These are phyloP conservation scores for Talaromyces trachyspermus DNA, from an alignment of 495 filamentous ascomycete species.

Conservation along the genomic window DNA sequence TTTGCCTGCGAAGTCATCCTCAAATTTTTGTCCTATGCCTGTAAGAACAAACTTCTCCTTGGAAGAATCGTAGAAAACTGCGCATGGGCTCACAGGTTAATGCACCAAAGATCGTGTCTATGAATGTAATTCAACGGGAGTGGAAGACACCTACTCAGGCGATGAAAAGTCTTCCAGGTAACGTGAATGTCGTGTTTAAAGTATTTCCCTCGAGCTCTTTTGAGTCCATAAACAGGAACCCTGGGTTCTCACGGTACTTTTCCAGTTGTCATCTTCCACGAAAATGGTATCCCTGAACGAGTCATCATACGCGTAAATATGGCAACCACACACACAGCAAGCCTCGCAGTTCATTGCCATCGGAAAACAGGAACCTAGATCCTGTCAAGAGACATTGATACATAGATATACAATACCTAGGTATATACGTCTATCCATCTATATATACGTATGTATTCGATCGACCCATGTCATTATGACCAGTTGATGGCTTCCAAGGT, in stretches of 20 bases:
- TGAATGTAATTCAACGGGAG: not conserved
- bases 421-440: too few relatives aligned
- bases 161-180: not conserved
- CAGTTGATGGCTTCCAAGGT: too few relatives aligned
- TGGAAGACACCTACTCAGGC: not conserved
- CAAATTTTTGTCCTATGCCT: not conserved
- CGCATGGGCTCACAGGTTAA: not conserved
- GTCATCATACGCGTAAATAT: too few relatives aligned
- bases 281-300: too few relatives aligned
- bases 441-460: too few relatives aligned
- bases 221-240: not conserved
- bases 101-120: not conserved
- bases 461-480: too few relatives aligned
- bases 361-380: too few relatives aligned
- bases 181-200: not conserved
- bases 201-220: not conserved
- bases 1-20: not conserved
- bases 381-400: too few relatives aligned
- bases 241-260: not conserved
- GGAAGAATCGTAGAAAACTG: not conserved
- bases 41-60: not conserved
- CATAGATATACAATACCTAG: too few relatives aligned
- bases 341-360: too few relatives aligned
- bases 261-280: not conserved
- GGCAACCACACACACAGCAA: too few relatives aligned